phyloP scores from a whole-genome alignment of 2,329 filamentous ascomycete genomes.

The Fonsecaea pugnacius region DNA sequence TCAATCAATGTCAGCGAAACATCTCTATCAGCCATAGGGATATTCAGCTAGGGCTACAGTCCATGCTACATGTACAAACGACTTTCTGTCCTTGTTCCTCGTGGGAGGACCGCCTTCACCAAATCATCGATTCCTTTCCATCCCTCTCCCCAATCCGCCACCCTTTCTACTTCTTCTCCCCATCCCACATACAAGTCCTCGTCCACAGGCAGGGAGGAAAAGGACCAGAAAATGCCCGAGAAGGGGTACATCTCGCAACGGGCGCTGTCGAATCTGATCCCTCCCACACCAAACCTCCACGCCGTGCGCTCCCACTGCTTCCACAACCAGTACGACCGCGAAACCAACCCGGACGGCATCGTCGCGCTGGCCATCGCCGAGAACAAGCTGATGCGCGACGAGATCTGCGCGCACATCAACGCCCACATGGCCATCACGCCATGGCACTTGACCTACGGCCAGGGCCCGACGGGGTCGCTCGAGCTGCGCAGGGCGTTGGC shows the following conservation, averaged over 20 bases:
- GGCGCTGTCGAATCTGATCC: constrained; percentile 24
- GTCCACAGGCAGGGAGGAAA: too few species aligned
- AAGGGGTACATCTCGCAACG: constrained; percentile 21
- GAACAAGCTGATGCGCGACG: constrained; percentile 34
- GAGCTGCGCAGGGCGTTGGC: constrained; percentile 39
- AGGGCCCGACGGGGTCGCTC: constrained; percentile 42
- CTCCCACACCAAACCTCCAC: constrained; percentile 17
- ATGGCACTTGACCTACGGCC: constrained; percentile 44
- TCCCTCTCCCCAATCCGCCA: neutral
- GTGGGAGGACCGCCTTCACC: neutral
- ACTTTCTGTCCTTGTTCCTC: neutral
- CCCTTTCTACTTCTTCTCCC: neutral
- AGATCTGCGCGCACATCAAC: constrained; percentile 31
- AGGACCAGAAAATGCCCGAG: neutral
- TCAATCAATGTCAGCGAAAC: too few species aligned
- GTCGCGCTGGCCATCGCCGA: constrained; percentile 33
- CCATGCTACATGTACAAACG: neutral
- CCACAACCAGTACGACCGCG: constrained; percentile 31
- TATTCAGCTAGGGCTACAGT: neutral
- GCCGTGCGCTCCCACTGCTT: constrained; percentile 32
- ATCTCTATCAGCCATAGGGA: too few species aligned
- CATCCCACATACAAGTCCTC: too few species aligned
- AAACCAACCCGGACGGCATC: constrained; percentile 29
- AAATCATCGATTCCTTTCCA: neutral
- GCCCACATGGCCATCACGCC: constrained; percentile 26